Evolutionary conservation across 140 eudicot genomes (phyloP).

Genomic region (Senecio squalidus): DNA sequence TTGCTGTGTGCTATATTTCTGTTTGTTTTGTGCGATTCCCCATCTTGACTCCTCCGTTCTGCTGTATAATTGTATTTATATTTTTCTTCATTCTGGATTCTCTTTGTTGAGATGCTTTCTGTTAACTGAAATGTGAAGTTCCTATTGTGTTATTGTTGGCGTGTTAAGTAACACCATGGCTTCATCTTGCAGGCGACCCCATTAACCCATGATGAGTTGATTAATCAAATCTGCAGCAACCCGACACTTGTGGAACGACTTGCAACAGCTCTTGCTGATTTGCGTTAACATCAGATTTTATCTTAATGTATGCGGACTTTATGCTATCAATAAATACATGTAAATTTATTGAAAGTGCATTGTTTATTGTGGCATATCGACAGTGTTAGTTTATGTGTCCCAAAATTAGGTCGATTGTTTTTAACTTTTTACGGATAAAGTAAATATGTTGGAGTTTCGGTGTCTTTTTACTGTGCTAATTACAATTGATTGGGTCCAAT

Average conservation of each 20-base stretch:
- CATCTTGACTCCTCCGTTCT: background rate
- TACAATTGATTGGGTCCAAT: background rate
- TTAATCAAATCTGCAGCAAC: slow-evolving; percentile 23
- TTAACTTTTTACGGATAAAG: slow-evolving; percentile 3
- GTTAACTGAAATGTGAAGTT: background rate
- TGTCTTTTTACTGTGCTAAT: background rate
- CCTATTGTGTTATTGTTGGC: background rate
- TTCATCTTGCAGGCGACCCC: slow-evolving; percentile 13
- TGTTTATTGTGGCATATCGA: slow-evolving; percentile 6
- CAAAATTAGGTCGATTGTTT: background rate
- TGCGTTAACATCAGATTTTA: slow-evolving; percentile 2
- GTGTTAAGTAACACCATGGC: background rate
- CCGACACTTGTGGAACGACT: slow-evolving; percentile 18
- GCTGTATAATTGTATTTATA: no score
- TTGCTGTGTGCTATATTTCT: background rate
- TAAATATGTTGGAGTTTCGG: background rate
- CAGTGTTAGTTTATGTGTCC: background rate
- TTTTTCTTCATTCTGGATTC: background rate
- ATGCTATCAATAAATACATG: background rate
- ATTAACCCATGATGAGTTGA: slow-evolving; percentile 17
- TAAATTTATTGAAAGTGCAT: background rate
- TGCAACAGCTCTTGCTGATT: slow-evolving; percentile 12
- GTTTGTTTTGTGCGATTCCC: background rate
- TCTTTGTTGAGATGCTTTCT: background rate
- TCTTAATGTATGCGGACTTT: slow-evolving; percentile 7